These are phyloP conservation scores for Ogataea henricii DNA, from an alignment of 805 yeast species.

Conservation along the genomic window DNA sequence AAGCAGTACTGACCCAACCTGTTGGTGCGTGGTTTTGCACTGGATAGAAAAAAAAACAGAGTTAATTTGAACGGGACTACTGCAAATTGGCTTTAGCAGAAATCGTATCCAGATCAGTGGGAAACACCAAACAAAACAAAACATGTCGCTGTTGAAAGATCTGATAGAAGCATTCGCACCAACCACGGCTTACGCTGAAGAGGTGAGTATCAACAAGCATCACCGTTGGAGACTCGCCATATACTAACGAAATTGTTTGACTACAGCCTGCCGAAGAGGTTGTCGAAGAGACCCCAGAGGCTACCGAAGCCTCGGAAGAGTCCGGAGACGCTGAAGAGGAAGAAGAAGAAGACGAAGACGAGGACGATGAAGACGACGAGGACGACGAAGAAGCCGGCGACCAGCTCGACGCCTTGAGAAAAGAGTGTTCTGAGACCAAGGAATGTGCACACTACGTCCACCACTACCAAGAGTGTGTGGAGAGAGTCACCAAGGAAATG, in stretches of 20 bases:
- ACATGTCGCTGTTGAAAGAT: slow-evolving; percentile 58
- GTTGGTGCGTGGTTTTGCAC: background rate
- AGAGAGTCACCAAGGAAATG: slow-evolving; percentile 86
- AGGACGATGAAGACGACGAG: slow-evolving; percentile 42
- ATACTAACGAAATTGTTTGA: slow-evolving; percentile 9
- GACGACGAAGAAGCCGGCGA: slow-evolving; percentile 65
- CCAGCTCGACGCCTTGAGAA: slow-evolving; percentile 63
- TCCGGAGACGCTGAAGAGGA: slow-evolving; percentile 53
- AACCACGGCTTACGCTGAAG: slow-evolving; percentile 81
- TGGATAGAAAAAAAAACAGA: background rate
- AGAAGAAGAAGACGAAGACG: slow-evolving; percentile 41
- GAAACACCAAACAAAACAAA: background rate
- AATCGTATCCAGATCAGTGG: too few relatives aligned
- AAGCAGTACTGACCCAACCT: background rate
- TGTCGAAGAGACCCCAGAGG: slow-evolving; percentile 11
- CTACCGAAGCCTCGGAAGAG: slow-evolving; percentile 34
- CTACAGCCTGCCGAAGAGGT: slow-evolving; percentile 34
- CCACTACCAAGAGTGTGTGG: slow-evolving; percentile 93
- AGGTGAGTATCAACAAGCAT: slow-evolving; percentile 34
- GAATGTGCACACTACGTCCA: slow-evolving; percentile 75
- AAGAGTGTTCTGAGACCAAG: slow-evolving; percentile 67
- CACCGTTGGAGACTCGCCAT: too few relatives aligned
- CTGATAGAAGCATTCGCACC: slow-evolving; percentile 80
- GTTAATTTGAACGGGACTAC: background rate
- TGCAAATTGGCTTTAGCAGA: too few relatives aligned